Conservation (phyloP, 176 grass and related monocot genomes). For the Chloris gayana region DNA sequence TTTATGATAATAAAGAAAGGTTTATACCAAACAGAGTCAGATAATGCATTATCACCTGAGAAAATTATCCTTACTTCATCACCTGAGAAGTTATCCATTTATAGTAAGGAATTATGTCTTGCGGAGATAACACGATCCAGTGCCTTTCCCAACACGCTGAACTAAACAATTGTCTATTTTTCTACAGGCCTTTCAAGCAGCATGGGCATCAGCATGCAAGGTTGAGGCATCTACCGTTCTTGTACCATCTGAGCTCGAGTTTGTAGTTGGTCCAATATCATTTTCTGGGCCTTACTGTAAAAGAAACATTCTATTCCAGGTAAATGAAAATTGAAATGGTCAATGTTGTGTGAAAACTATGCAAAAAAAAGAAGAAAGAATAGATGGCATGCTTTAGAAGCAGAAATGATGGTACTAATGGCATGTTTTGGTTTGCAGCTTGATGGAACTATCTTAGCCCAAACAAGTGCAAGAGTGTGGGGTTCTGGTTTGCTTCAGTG, state of each 20-base stretch:
- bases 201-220: constrained; percentile 90
- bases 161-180: constrained; percentile 15
- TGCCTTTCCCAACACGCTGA: constrained; percentile 11
- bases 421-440: constrained; percentile 47
- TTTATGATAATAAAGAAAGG: background rate
- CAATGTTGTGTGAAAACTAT: background rate
- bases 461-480: constrained; percentile 60
- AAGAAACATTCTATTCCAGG: constrained; percentile 88
- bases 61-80: background rate
- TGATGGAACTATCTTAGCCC: constrained; percentile 78
- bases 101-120: background rate
- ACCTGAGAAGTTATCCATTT: background rate
- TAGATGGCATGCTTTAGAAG: background rate
- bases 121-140: background rate
- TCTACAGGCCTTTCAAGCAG: constrained; percentile 77
- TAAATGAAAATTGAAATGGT: constrained; percentile 24
- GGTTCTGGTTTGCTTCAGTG: constrained; percentile 76
- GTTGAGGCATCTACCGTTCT: constrained; percentile 76
- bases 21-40: background rate
- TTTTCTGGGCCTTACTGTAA: constrained; percentile 91
- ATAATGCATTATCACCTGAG: background rate
- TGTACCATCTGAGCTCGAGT: constrained; percentile 68
- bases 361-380: background rate
- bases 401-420: constrained; percentile 4
- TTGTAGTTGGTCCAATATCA: constrained; percentile 81